phyloP scores from a whole-genome alignment of 257 asterid genomes.

The Petunia axillaris region DNA sequence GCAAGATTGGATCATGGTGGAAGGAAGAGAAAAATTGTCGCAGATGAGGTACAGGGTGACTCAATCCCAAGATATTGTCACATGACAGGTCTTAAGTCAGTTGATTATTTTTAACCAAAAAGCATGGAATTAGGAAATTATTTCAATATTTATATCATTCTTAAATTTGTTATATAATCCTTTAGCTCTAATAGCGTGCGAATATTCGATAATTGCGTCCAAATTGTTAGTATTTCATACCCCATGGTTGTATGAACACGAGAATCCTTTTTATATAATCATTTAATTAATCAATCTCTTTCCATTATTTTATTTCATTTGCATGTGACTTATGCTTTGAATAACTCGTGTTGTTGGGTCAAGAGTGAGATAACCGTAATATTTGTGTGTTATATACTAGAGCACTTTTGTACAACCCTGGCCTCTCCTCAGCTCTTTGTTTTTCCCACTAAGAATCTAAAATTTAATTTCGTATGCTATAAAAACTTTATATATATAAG shows the following conservation, averaged over 20 bases:
- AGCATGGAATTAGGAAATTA: constrained; percentile 15
- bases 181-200: constrained; percentile 66
- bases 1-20: constrained; percentile 46
- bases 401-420: neutral
- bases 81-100: constrained; percentile 47
- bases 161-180: constrained; percentile 34
- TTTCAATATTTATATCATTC: neutral
- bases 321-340: constrained; percentile 65
- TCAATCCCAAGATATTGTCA: constrained; percentile 81
- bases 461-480: neutral
- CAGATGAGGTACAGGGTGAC: constrained; percentile 26
- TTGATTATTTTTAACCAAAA: constrained; percentile 7
- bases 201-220: constrained; percentile 71
- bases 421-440: neutral
- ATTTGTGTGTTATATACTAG: neutral
- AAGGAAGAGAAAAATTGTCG: constrained; percentile 22
- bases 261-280: constrained; percentile 38
- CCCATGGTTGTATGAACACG: constrained; percentile 35
- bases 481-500: neutral
- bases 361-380: constrained; percentile 15
- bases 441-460: neutral
- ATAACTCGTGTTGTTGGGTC: constrained; percentile 37
- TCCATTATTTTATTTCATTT: constrained; percentile 28
- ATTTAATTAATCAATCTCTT: constrained; percentile 49
- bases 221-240: constrained; percentile 30